Evolutionary conservation across 2,329 filamentous ascomycete genomes (phyloP), one percentile per base, ranked within the genome.

Genomic region (Ophiostoma quercus): DNA sequence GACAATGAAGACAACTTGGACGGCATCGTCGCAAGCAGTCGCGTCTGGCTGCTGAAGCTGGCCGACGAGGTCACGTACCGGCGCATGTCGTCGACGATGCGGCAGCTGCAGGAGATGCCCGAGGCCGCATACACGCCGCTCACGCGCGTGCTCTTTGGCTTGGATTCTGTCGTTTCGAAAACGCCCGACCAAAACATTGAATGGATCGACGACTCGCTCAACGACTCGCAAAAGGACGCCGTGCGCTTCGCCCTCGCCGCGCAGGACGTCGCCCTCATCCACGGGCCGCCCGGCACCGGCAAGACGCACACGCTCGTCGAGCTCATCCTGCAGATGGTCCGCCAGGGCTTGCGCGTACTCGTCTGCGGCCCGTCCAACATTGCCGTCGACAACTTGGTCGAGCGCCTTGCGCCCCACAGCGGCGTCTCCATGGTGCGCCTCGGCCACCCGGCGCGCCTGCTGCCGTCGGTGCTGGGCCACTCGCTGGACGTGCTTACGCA

Each of bases 351-450:
- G 69, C 87, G 93, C 1, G 83, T 98, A 12, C 84, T 98, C 1
- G 94, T 98, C n/a, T 98, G 95, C 76, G 95, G 94, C 0, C 95
- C 95, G 0, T 97, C 92, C 39, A 99, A 99, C 77, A 94, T 99
- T 74, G 95, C 92, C 0, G 95, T 99, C 0, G 95, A 99, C 84
- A 99, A 99, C 77, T 96, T 99, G 71, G 94, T 97, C 9, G 95
- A 99, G 79, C 88, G 95, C 8, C 85, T 98, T 1, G 88, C 93
- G 1, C 88, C 91, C 0, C 91, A 94, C 78, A 93, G 92, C 75
- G 93, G 92, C 76, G 84, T 97, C 1, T 90, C 92, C 0, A 92
- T 98, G 75, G 86, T 98, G 47, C 90, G 95, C 1, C 86, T 99
- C 0, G 95, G 95, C 0, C 95, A 99, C 78, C 95, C 95, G 0